Percentiles rank a stretch among this genome's conserved stretches.
Evolutionary conservation across 192 early-diverging fungal species (phyloP).

Genomic region (Chytriomyces sp.): DNA sequence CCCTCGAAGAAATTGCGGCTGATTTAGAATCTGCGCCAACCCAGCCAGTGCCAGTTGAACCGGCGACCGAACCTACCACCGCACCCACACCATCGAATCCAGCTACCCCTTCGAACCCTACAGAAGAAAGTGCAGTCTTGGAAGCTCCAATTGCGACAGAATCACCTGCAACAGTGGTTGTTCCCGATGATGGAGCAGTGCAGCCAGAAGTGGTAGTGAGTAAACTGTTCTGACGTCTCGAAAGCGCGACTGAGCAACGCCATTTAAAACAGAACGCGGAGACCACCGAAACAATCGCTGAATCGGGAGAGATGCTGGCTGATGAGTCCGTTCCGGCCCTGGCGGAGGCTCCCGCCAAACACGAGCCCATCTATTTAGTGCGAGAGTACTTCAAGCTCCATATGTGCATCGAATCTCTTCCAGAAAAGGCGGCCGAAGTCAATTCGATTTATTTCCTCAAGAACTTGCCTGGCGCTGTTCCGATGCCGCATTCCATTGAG

Average conservation of each 20-base stretch:
- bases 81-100: not conserved
- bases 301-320: too few species aligned
- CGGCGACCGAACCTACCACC: not conserved
- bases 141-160: too few species aligned
- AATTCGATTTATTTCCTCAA: slow-evolving; percentile 63
- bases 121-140: too few species aligned
- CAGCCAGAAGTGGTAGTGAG: too few species aligned
- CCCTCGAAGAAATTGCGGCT: not conserved
- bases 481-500: slow-evolving; percentile 37
- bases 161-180: too few species aligned
- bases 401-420: slow-evolving; percentile 52
- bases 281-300: too few species aligned
- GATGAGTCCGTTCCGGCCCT: not conserved
- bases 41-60: not conserved
- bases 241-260: too few species aligned
- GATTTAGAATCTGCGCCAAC: not conserved
- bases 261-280: too few species aligned
- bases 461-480: slow-evolving; percentile 53
- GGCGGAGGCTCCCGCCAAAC: slow-evolving; percentile 5
- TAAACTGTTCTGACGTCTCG: too few species aligned
- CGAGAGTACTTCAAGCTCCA: slow-evolving; percentile 51
- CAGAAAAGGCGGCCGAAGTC: slow-evolving; percentile 59
- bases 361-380: slow-evolving; percentile 21
- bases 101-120: not conserved
- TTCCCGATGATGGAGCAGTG: too few species aligned